Base-by-base conservation (phyloP, 1,284 basidiomycete species). In the Moesziomyces globuligerus region DNA sequence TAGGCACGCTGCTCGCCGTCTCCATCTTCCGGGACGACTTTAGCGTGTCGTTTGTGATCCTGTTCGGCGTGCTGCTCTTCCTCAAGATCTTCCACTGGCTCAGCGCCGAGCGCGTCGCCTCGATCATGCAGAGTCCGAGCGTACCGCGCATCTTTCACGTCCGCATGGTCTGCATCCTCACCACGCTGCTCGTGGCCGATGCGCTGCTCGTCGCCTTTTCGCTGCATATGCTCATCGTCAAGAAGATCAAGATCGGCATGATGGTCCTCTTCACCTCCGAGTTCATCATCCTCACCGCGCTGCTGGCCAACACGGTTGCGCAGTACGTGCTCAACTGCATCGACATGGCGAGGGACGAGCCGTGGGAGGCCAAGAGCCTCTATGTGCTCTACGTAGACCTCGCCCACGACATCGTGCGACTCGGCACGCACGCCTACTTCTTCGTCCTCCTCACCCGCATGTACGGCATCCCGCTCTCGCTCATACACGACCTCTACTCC, bases 31-130 rank as follows among this genome's bases (percentile, higher is more conserved):
- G 94, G 56, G 83, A 84, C 81, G 78, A 83, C 72, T 84, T 83
- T 38, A 91, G 96, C 83, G 88, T 90, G n/a, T 88, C 90, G 1
- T 98, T 98, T 81, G 90, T 90, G 34, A 85, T 94, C 71, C 91
- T 97, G 87, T 98, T 97, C 80, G 90, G 91, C 18, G 88, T 93
- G 71, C 85, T 99, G 20, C 87, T 98, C 15, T 95, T 97, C 76
- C 87, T 98, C 75, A 98, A 98, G 83, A 93, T 92, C 53, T 98
- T 98, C 83, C 96, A 99, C 83, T 98, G 94, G 94, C 87, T 99
- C 28, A 88, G 93, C 57, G 89, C 89, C 3, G 95, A 98, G 81
- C 88, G 96, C 40, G 91, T 98, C 49, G 96, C 98, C 87, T 94
- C 92, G 87, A 97, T 99, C 91, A 96, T 98, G 79, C 96, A 99